phyloP scores from a whole-genome alignment of 805 yeast species.

The Kazachstania taianensis region DNA sequence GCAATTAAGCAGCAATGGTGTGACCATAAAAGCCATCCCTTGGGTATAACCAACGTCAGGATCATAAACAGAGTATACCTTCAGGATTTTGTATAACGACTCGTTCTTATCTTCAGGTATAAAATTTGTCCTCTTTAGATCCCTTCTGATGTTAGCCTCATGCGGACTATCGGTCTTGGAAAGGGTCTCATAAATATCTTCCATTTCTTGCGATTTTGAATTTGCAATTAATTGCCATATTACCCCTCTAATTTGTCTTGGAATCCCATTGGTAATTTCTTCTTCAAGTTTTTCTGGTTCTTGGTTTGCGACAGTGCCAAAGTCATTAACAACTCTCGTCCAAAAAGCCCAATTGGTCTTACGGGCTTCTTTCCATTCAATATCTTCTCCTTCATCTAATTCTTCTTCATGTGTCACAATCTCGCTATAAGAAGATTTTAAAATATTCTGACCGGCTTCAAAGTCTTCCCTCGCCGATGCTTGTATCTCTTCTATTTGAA shows the following conservation, averaged over 20 bases:
- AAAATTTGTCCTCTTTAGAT: conserved; percentile 76
- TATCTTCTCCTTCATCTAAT: conserved; percentile 9
- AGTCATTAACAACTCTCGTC: conserved; percentile 73
- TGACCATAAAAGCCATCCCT: conserved; percentile 91
- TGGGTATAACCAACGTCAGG: conserved; percentile 95
- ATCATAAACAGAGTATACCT: conserved; percentile 77
- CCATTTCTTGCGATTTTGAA: conserved; percentile 51
- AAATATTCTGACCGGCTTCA: conserved; percentile 36
- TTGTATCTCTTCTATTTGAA: conserved; percentile 41
- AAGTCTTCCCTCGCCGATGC: conserved; percentile 43
- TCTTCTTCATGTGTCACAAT: conserved; percentile 15
- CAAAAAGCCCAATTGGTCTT: conserved; percentile 76
- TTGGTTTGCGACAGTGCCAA: conserved; percentile 51
- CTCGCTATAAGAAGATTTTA: conserved; percentile 28
- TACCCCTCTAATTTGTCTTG: conserved; percentile 75
- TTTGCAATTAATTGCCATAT: conserved; percentile 86
- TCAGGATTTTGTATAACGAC: conserved; percentile 63
- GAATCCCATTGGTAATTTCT: conserved; percentile 69
- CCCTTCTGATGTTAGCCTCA: conserved; percentile 71
- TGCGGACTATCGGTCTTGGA: conserved; percentile 51
- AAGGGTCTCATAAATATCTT: conserved; percentile 26
- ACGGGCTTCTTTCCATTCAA: conserved; percentile 32
- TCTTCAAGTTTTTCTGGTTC: conserved; percentile 50
- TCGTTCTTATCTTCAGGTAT: conserved; percentile 52
- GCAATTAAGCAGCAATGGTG: conserved; percentile 72